A percentile compares a stretch with the other conserved stretches of the same genome.
These are phyloP conservation scores for Serendipita sp. DNA, from an alignment of 1,284 basidiomycete genomes.

Conservation along the genomic window DNA sequence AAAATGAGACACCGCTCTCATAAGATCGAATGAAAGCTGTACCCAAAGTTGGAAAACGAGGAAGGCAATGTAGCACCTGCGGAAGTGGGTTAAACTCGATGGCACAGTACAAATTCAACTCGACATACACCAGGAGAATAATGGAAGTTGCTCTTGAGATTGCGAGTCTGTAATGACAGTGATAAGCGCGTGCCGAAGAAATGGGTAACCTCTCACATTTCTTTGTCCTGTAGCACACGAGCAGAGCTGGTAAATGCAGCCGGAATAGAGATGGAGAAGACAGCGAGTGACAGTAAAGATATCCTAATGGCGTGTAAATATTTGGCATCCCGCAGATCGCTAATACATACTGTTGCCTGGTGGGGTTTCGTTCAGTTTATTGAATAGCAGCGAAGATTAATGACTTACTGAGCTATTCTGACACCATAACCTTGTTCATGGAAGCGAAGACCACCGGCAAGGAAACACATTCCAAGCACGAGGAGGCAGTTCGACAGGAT, in stretches of 20 bases:
- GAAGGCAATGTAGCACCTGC: constrained; percentile 22
- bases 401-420: constrained; percentile 50
- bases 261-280: constrained; percentile 69
- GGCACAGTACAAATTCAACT: constrained; percentile 18
- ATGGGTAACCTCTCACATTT: constrained; percentile 17
- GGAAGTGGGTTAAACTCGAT: constrained; percentile 16
- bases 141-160: constrained; percentile 35
- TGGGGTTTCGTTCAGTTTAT: constrained; percentile 2
- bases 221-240: constrained; percentile 16
- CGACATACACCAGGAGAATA: constrained; percentile 39
- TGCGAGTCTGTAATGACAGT: constrained; percentile 17
- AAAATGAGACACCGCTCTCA: background rate
- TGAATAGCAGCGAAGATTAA: background rate
- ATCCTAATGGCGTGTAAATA: constrained; percentile 33
- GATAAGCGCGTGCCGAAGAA: background rate
- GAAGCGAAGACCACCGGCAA: constrained; percentile 47
- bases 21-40: background rate
- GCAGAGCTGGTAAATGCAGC: constrained; percentile 40
- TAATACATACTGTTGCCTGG: background rate
- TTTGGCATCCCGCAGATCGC: background rate
- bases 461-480: constrained; percentile 73
- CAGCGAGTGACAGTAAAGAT: constrained; percentile 62
- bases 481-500: constrained; percentile 56
- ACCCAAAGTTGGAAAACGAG: constrained; percentile 34
- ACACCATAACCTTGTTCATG: constrained; percentile 49